A percentile compares a stretch with the other conserved stretches of the same genome.
Conservation (phyloP, 768 basidiomycete species). For the Hypholoma sublateritium region DNA sequence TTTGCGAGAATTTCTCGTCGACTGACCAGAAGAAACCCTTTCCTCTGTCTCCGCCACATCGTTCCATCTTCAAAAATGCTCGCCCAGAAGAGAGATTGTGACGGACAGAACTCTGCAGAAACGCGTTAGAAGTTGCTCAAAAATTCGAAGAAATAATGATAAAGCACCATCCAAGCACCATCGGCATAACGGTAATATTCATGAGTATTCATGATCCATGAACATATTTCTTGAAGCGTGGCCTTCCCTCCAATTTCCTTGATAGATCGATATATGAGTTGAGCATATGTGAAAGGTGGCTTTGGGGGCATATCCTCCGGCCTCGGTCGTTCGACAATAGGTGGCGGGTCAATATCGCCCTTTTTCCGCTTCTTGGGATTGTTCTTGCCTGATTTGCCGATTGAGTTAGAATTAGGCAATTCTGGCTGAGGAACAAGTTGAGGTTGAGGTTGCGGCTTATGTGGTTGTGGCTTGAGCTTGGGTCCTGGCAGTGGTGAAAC, state of each 20-base stretch:
- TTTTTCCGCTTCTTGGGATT: conserved; percentile 77
- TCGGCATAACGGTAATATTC: conserved; percentile 91
- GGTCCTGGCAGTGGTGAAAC: conserved; percentile 30
- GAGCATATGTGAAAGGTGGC: conserved; percentile 88
- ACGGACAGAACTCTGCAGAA: conserved; percentile 82
- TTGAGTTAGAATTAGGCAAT: conserved; percentile 64
- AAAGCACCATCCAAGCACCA: conserved; percentile 88
- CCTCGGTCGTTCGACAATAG: conserved; percentile 41
- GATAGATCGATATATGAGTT: conserved; percentile 89
- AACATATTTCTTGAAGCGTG: conserved; percentile 89
- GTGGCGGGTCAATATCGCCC: conserved; percentile 41
- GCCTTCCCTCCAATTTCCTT: conserved; percentile 79
- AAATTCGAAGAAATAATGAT: conserved; percentile 10
- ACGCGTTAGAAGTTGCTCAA: conserved; percentile 8
- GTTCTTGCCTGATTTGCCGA: conserved; percentile 46
- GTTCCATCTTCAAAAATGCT: conserved; percentile 89
- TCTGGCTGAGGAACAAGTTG: conserved; percentile 45
- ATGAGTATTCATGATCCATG: conserved; percentile 86
- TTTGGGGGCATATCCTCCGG: conserved; percentile 85
- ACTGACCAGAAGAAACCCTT: conserved; percentile 95
- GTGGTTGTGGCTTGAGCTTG: conserved; percentile 24
- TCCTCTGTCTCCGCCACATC: conserved; percentile 80
- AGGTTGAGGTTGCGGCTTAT: conserved; percentile 36
- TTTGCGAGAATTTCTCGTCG: conserved; percentile 69
- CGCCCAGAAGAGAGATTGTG: conserved; percentile 93